Evolutionary conservation across 1,284 basidiomycete genomes (phyloP), one percentile per base, ranked within the genome.

Genomic region (Ceratobasidium sp.): DNA sequence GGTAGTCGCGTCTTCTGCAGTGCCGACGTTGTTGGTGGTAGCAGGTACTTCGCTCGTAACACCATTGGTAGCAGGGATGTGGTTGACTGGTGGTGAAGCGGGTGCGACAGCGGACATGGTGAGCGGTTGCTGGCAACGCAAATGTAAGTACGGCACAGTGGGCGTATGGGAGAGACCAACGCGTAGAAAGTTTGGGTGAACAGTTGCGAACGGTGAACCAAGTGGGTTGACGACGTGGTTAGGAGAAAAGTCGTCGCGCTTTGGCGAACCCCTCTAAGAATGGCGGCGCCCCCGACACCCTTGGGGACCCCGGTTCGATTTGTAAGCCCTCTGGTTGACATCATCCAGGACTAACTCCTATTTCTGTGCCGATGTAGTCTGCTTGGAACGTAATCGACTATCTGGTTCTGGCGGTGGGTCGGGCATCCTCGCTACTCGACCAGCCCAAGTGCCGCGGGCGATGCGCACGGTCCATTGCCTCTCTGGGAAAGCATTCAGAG

Each of bases 151-250:
- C 41, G 11, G 19, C 43, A 37, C 6, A 29, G n/a, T 13, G 13
- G 31, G 13, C 46, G 31, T 16, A 29, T 11, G 11, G 24, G 27
- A 43, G 11, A 41, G 29, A 24, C 69, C 24, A 7, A 73, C 69
- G 69, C 69, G 69, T 73, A 51, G 58, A 73, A 62, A 73, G 58
- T 62, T 73, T 73, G 39, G 22, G 31, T 61, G 69, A 53, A 62
- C 69, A 53, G 58, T 62, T 61, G 43, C 46, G 69, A 73, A 39
- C 69, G 59, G 68, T 71, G 68, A 71, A 73, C 69, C 69, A 73
- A 73, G 58, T 62, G 58, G 65, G 58, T 73, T 73, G 69, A 73
- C 69, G 69, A 73, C 69, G 69, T 73, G 69, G 69, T 73, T 73
- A 53, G 69, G 58, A 73, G 69, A 73, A 73, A 73, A 73, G 39